Evolutionary conservation across 495 filamentous ascomycete genomes (phyloP), one percentile per base, ranked within the genome.

Genomic region (Hypoxylon rickii): DNA sequence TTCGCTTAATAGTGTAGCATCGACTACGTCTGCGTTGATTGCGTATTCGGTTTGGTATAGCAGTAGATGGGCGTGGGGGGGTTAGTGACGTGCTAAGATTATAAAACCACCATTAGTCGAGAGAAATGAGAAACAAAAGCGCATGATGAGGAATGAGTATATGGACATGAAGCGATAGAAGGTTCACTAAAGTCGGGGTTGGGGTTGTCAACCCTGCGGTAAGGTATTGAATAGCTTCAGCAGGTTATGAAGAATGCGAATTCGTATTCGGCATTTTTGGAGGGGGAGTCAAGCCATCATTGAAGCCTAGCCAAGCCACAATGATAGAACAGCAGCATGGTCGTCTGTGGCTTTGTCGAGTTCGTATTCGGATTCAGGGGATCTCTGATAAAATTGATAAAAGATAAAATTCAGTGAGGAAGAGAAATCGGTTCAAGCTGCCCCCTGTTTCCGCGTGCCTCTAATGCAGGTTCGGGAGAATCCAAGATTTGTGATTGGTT

Each of bases 351-450:
- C 56, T 60, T 29, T 36, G 47, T 63, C 49, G 65, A n/a, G 39
- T 59, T 68, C 66, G 66, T 68, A 68, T 68, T 68, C 66, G 66
- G 66, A 33, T 68, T 58, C 38, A 55, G 33, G 41, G 17, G 21
- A 21, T 48, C 13, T 55, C n/a, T n/a, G n/a, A n/a, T n/a, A n/a
- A n/a, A n/a, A n/a, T n/a, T n/a, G n/a, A n/a, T n/a, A n/a, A n/a
- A n/a, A n/a, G n/a, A n/a, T n/a, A n/a, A n/a, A n/a, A n/a, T n/a
- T n/a, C n/a, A n/a, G n/a, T n/a, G n/a, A n/a, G 10, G 4, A 18
- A n/a, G 40, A 8, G 17, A 19, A 36, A 34, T 33, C 24, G 53
- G 42, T 18, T 31, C 13, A 45, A 41, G 16, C 21, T n/a, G 16
- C 61, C 55, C n/a, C 51, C 44, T 64, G 61, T 46, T 41, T 33